Base-by-base conservation (phyloP, 345 rosid genomes). In the Kernera saxatilis region DNA sequence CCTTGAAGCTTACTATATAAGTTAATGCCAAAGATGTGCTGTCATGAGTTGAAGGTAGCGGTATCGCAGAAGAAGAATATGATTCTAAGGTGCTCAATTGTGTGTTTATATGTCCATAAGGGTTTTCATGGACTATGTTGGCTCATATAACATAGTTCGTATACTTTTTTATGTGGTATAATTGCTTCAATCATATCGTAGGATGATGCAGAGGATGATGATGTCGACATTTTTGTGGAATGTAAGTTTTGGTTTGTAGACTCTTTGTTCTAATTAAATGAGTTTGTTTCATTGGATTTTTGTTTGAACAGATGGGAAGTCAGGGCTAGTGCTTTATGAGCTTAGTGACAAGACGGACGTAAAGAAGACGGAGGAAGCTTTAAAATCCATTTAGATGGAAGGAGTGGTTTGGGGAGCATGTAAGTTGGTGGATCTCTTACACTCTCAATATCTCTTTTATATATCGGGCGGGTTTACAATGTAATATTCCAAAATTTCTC, bases 181-280 rank as follows among this genome's bases (percentile, higher is more conserved):
- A n/a, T 32, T 32, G 35, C 35, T 32, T 33, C 11, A 9, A 33
- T 33, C 36, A 33, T 9, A 33, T 33, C 0, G 36, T 33, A 33
- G 36, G 12, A 33, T 33, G 11, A 35, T 35, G 37, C 12, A 9
- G n/a, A n/a, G n/a, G n/a, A n/a, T n/a, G 12, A 33, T 33, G 11
- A 35, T 35, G 37, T 3, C 9, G 91, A 86, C 77, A 75, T 84
- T 23, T 84, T 84, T 66, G 91, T 88, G 0, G 91, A 35, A 35
- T 8, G 37, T 35, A 32, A 1, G 35, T 32, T 15, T 43, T 32
- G 35, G 35, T 35, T 35, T n/a, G n/a, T n/a, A n/a, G 9, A 43
- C 37, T 35, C 37, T 3, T 37, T 41, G 5, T 8, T 5, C 45
- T 41, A 41, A 3, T 0, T 45, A 46, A 19, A 46, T 19, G 11